Conservation (phyloP, 495 filamentous ascomycete genomes). For the Amphirosellinia nigrospora region DNA sequence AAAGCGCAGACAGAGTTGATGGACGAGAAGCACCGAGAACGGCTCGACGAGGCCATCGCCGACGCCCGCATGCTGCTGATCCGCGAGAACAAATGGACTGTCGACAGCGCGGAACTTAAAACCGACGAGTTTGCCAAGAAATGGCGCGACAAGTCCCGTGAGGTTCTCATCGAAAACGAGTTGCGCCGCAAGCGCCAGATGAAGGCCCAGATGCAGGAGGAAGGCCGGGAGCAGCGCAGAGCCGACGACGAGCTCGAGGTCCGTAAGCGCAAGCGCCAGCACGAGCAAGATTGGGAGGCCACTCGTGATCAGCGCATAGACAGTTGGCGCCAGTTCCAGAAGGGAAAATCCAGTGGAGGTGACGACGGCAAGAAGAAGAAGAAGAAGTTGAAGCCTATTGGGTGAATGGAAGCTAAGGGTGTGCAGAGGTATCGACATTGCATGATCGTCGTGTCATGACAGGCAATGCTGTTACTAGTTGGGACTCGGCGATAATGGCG, state of each 20-base stretch:
- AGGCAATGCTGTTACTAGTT: slow-evolving; percentile 1
- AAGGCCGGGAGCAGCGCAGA: slow-evolving; percentile 87
- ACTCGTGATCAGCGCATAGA: slow-evolving; percentile 89
- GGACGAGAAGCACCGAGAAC: slow-evolving; percentile 88
- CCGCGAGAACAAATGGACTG: slow-evolving; percentile 88
- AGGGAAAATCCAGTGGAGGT: slow-evolving; percentile 60
- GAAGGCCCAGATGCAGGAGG: slow-evolving; percentile 95
- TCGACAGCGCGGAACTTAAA: slow-evolving; percentile 85
- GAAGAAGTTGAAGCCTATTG: slow-evolving; percentile 74
- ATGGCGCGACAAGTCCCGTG: slow-evolving; percentile 91
- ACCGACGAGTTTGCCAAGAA: slow-evolving; percentile 78
- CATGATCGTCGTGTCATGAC: slow-evolving; percentile 1
- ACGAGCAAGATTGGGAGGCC: slow-evolving; percentile 92
- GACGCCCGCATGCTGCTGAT: slow-evolving; percentile 95
- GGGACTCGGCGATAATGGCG: not conserved
- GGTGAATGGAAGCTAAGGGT: slow-evolving; percentile 36
- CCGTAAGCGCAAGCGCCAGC: slow-evolving; percentile 90
- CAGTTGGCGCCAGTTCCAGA: slow-evolving; percentile 93
- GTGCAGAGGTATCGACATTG: slow-evolving; percentile 14
- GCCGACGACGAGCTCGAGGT: slow-evolving; percentile 85
- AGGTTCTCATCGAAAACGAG: slow-evolving; percentile 93
- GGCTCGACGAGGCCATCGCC: slow-evolving; percentile 91
- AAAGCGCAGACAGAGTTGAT: slow-evolving; percentile 90
- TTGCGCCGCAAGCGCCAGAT: slow-evolving; percentile 79
- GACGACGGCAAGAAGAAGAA: slow-evolving; percentile 92